Base-by-base conservation (phyloP, 176 grass and related monocot species). In the Phoenix dactylifera region DNA sequence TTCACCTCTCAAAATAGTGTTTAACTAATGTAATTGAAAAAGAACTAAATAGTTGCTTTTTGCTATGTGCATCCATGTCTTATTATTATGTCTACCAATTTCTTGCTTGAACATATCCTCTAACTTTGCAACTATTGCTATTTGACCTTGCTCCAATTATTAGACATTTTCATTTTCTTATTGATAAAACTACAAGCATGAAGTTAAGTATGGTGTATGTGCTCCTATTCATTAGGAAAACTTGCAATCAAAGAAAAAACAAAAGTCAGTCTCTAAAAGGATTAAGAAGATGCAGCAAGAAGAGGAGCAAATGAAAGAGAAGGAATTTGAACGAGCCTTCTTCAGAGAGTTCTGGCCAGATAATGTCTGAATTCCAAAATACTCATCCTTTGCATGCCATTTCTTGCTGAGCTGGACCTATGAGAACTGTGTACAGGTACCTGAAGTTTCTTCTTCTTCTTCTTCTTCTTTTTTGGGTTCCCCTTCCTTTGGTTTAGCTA, bases 271-370 rank as follows among this genome's bases (percentile, higher is more conserved):
- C 16, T 80, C 86, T 9, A 97, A 97, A 85, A 91, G 84, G 73
- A 76, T 83, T 57, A 64, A 63, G 52, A 97, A 88, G 52, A 72
- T 97, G 67, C 84, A 85, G 71, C 83, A 91, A 74, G 92, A 97
- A 30, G 92, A 97, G 55, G 87, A 91, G 70, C 50, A 67, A 9
- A 69, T 90, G 26, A 69, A 85, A 75, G 93, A 97, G 72, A 91
- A n/a, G 69, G 92, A 97, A 78, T 91, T 91, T 9, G 93, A 91
- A 49, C 80, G 80, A 51, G 84, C 87, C 32, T 97, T 88, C 70
- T 91, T 85, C 49, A 88, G 87, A 56, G 87, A 91, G 77, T 97
- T 97, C 68, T 97, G 93, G 93, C 93, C 93, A 6, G 87, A 97
- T 18, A 97, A 97, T 73, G 92, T 97, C 4, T 97, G 58, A 77